Evolutionary conservation across 1,284 basidiomycete species (phyloP).

Genomic region (Cutaneotrichosporon sp.): DNA sequence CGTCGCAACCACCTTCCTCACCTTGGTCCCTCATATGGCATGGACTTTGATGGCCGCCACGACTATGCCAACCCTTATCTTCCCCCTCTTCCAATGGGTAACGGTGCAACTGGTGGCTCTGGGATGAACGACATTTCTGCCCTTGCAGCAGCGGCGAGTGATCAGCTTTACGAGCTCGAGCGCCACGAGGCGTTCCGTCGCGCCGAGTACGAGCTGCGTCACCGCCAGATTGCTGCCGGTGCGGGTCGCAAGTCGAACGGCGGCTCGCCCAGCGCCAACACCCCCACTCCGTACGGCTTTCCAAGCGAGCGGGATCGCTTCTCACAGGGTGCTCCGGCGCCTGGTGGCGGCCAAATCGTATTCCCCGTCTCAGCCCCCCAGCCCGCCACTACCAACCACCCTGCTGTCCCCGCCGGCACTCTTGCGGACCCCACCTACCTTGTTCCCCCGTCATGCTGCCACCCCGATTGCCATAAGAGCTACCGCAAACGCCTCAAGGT

Average conservation of each 20-base stretch:
- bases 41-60: slow-evolving; percentile 41
- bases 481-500: slow-evolving; percentile 51
- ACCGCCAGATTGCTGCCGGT: slow-evolving; percentile 51
- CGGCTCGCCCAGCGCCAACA: slow-evolving; percentile 56
- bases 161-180: slow-evolving; percentile 80
- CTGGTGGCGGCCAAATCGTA: slow-evolving; percentile 41
- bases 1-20: slow-evolving; percentile 35
- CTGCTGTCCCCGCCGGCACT: slow-evolving; percentile 47
- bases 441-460: slow-evolving; percentile 51
- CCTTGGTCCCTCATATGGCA: slow-evolving; percentile 43
- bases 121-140: slow-evolving; percentile 56
- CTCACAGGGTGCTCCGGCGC: slow-evolving; percentile 32
- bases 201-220: slow-evolving; percentile 76
- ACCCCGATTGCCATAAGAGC: slow-evolving; percentile 53
- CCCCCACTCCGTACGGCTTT: slow-evolving; percentile 29
- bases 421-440: slow-evolving; percentile 50
- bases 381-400: slow-evolving; percentile 44
- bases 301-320: slow-evolving; percentile 42
- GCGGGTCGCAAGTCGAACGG: slow-evolving; percentile 54
- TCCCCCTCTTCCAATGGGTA: slow-evolving; percentile 28
- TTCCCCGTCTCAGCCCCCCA: slow-evolving; percentile 47
- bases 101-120: slow-evolving; percentile 21
- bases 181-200: slow-evolving; percentile 72
- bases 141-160: slow-evolving; percentile 73
- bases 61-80: slow-evolving; percentile 38